Base-by-base conservation (phyloP, 2,329 filamentous ascomycete genomes). In the Fusarium floridanum region DNA sequence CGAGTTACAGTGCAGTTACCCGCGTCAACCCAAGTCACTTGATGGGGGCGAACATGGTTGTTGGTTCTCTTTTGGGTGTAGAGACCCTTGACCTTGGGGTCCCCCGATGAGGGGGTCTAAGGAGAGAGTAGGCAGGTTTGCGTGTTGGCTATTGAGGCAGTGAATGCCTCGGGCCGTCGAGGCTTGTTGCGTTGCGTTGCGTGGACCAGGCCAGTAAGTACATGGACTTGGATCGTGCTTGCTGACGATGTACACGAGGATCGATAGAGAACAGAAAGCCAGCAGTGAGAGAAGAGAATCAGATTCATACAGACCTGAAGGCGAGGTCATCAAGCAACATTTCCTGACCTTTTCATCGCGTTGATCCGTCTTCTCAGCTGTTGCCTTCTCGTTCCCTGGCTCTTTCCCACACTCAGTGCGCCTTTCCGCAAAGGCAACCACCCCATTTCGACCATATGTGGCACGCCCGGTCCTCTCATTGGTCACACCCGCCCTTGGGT, bases 401-500 rank as follows among this genome's bases (percentile, higher is more conserved):
- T 59, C 56, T 67, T 66, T 71, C 61, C 68, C 68, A 69, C 68
- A 50, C 70, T 68, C 56, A 66, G 71, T 72, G 60, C 74, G 41
- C 67, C 70, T 65, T 74, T 66, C 55, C 50, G 67, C 34, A 32
- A 62, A 69, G 72, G 70, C 65, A 73, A 71, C 67, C 65, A 73
- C 71, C 71, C 72, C 66, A 73, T 69, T 64, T 74, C 68, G 27
- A 70, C 62, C 71, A 63, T 72, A 77, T 77, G 76, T 78, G 76
- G 75, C 70, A 68, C 59, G 65, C 63, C 66, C 36, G 53, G 11
- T 36, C 60, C 22, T 64, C 61, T 72, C 27, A 78, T 78, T 78
- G 77, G 77, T 22, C 68, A 11, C 27, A 29, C 29, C 60, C 61
- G 17, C 27, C 66, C 66, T 72, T 70, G 64, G 29, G 8, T 63